A percentile compares a stretch with the other conserved stretches of the same genome.
These are phyloP conservation scores for Hemisphaericaspora subhashii DNA, from an alignment of 1,139 yeast genomes.

Conservation along the genomic window DNA sequence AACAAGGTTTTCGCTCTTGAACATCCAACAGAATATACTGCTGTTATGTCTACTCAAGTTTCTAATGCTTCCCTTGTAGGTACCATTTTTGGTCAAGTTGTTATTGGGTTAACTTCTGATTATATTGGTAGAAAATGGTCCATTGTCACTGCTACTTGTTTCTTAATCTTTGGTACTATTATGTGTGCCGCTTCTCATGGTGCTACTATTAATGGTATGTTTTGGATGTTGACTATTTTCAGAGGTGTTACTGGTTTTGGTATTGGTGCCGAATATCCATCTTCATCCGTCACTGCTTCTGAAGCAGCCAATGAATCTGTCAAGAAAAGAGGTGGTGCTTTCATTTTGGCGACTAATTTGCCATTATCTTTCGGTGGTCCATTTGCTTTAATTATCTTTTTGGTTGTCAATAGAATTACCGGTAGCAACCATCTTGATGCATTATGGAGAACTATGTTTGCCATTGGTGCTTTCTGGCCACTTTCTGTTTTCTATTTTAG, in stretches of 20 bases:
- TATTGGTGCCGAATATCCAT: slow-evolving; percentile 77
- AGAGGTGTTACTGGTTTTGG: slow-evolving; percentile 76
- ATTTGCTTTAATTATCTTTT: slow-evolving; percentile 64
- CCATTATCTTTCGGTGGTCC: slow-evolving; percentile 79
- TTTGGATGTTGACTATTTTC: slow-evolving; percentile 72
- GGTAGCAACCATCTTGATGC: slow-evolving; percentile 47
- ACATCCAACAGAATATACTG: slow-evolving; percentile 32
- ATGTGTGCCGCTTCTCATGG: slow-evolving; percentile 55
- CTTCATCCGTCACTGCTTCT: slow-evolving; percentile 66
- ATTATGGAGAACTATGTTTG: slow-evolving; percentile 75
- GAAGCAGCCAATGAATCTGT: slow-evolving; percentile 71
- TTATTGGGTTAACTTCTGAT: slow-evolving; percentile 46
- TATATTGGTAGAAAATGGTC: slow-evolving; percentile 50
- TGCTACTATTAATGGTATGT: slow-evolving; percentile 39
- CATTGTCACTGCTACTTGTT: slow-evolving; percentile 44
- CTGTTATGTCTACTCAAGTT: slow-evolving; percentile 44
- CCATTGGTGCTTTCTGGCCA: slow-evolving; percentile 76
- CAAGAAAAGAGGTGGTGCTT: slow-evolving; percentile 62
- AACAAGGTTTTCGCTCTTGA: slow-evolving; percentile 36
- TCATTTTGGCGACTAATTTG: slow-evolving; percentile 66
- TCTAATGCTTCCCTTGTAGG: slow-evolving; percentile 52
- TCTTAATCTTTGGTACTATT: slow-evolving; percentile 45
- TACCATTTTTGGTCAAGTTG: slow-evolving; percentile 50
- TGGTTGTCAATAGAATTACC: slow-evolving; percentile 65
- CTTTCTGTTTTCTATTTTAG: slow-evolving; percentile 70